Percentiles rank a stretch among this genome's conserved stretches.
Evolutionary conservation across 2,329 filamentous ascomycete genomes (phyloP).

Genomic region (Hirsutella minnesotensis): DNA sequence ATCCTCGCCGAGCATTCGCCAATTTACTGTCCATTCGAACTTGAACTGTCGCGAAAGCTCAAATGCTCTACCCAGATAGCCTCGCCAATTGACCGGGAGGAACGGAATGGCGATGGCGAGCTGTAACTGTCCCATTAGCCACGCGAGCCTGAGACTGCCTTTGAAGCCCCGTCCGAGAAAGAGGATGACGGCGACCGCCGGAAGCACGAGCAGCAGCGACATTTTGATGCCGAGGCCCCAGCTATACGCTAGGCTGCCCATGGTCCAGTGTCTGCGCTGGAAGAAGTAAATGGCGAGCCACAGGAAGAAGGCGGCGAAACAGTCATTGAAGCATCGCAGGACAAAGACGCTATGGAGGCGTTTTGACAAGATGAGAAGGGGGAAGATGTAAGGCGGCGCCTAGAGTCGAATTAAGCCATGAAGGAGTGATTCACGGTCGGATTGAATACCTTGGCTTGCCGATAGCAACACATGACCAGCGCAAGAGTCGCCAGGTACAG

Average conservation of each 20-base stretch:
- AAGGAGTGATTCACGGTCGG: no score
- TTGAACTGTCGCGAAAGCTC: slow-evolving; percentile 85
- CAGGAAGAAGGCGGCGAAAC: slow-evolving; percentile 73
- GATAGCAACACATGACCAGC: slow-evolving; percentile 75
- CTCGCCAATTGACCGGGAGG: slow-evolving; percentile 47
- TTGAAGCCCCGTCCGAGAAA: slow-evolving; percentile 60
- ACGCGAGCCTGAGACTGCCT: slow-evolving; percentile 53
- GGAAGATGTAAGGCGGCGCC: slow-evolving; percentile 79
- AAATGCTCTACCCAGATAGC: slow-evolving; percentile 75
- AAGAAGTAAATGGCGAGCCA: slow-evolving; percentile 72
- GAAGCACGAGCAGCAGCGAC: slow-evolving; percentile 73
- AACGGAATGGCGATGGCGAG: slow-evolving; percentile 59
- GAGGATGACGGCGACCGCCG: slow-evolving; percentile 66
- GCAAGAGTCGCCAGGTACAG: slow-evolving; percentile 68
- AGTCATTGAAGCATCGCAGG: slow-evolving; percentile 90
- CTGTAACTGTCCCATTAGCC: slow-evolving; percentile 69
- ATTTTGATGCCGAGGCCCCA: slow-evolving; percentile 89
- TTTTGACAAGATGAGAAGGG: slow-evolving; percentile 79
- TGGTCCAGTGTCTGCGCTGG: slow-evolving; percentile 62
- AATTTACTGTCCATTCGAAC: slow-evolving; percentile 98
- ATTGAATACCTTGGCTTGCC: slow-evolving; percentile 49
- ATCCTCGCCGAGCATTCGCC: slow-evolving; percentile 85
- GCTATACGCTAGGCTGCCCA: slow-evolving; percentile 62
- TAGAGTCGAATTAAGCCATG: slow-evolving; percentile 16
- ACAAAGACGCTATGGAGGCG: slow-evolving; percentile 88